Percentiles rank a stretch among this genome's conserved stretches.
phyloP scores from a whole-genome alignment of 805 yeast species.

The Candida fluviatilis region DNA sequence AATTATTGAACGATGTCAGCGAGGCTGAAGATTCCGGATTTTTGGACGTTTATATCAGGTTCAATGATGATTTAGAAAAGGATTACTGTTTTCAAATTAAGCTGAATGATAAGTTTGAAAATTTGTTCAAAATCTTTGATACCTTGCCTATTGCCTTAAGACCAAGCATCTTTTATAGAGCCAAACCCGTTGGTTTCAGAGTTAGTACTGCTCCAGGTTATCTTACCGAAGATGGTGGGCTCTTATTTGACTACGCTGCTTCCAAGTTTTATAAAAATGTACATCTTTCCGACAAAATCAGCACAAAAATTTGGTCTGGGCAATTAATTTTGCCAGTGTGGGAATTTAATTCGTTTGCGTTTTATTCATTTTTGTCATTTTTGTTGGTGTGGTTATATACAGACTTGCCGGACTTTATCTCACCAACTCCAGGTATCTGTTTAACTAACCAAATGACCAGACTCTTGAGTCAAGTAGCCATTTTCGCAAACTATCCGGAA shows the following conservation, averaged over 20 bases:
- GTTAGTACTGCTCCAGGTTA: constrained; percentile 70
- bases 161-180: constrained; percentile 72
- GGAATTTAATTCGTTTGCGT: constrained; percentile 45
- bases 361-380: constrained; percentile 33
- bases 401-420: constrained; percentile 82
- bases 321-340: constrained; percentile 80
- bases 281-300: constrained; percentile 36
- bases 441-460: constrained; percentile 56
- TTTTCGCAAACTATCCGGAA: constrained; percentile 32
- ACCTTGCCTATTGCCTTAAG: constrained; percentile 70
- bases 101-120: constrained; percentile 52
- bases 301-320: constrained; percentile 78
- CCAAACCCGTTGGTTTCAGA: constrained; percentile 59
- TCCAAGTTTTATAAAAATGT: constrained; percentile 42
- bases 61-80: constrained; percentile 79
- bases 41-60: constrained; percentile 64
- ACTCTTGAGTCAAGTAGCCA: constrained; percentile 17
- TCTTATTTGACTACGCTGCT: constrained; percentile 64
- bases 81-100: constrained; percentile 86
- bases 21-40: constrained; percentile 24
- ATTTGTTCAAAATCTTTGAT: constrained; percentile 58
- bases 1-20: constrained; percentile 18
- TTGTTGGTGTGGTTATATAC: constrained; percentile 80
- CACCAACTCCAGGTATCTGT: constrained; percentile 91
- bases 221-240: constrained; percentile 77